Percentiles rank a stretch among this genome's conserved stretches.
phyloP scores from a whole-genome alignment of 306 rosid genomes.

The Prunus padus region DNA sequence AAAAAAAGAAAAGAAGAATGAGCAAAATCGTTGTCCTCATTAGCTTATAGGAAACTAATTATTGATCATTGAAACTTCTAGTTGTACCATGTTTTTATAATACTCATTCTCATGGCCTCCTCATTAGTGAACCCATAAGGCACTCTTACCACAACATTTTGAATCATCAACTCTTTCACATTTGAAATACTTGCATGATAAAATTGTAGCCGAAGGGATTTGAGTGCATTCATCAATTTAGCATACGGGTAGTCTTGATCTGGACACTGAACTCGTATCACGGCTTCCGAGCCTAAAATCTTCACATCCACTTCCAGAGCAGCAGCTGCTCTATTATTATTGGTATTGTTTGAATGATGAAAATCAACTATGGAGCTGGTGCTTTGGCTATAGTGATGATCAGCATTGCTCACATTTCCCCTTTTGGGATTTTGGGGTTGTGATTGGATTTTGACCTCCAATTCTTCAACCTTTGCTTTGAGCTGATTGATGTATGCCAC shows the following conservation, averaged over 20 bases:
- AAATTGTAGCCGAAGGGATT: conserved; percentile 33
- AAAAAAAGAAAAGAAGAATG: no score
- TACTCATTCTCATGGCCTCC: conserved; percentile 29
- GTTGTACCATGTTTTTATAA: conserved; percentile 24
- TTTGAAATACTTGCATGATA: conserved; percentile 46
- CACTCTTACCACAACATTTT: conserved; percentile 42
- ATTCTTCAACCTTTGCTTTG: conserved; percentile 21
- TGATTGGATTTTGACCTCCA: conserved; percentile 9
- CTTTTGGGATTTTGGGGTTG: background rate
- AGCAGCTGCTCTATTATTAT: background rate
- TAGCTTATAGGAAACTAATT: background rate
- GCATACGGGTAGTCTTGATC: conserved; percentile 44
- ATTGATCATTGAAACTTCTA: no score
- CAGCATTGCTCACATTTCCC: background rate
- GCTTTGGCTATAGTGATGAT: background rate
- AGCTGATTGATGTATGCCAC: conserved; percentile 39
- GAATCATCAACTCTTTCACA: conserved; percentile 45
- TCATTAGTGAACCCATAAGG: conserved; percentile 32
- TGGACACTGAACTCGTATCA: conserved; percentile 39
- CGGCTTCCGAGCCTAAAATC: conserved; percentile 42
- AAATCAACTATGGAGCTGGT: background rate
- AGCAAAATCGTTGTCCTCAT: background rate
- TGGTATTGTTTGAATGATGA: background rate
- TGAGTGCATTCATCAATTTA: conserved; percentile 39
- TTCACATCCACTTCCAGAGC: conserved; percentile 34